Evolutionary conservation across 2,329 filamentous ascomycete genomes (phyloP).

Genomic region (Aspergillus persii): DNA sequence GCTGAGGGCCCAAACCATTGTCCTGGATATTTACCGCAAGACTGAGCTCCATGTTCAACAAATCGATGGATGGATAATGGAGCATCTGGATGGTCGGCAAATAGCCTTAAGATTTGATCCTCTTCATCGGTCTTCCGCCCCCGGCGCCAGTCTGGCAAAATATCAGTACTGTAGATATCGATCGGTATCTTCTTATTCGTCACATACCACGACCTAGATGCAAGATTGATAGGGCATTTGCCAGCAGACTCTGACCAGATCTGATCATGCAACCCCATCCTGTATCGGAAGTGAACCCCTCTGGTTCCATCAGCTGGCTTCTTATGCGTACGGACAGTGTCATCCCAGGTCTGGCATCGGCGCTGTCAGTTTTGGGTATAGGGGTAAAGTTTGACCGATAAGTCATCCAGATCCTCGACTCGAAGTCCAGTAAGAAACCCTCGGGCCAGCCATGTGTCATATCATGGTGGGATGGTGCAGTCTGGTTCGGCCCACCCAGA

Average conservation of each 20-base stretch:
- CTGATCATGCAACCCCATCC: slow-evolving; percentile 99
- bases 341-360: slow-evolving; percentile 67
- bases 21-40: slow-evolving; percentile 90
- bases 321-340: slow-evolving; percentile 83
- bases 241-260: slow-evolving; percentile 88
- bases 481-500: background rate
- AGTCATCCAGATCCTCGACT: slow-evolving; percentile 92
- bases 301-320: slow-evolving; percentile 72
- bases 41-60: slow-evolving; percentile 78
- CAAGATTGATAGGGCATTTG: slow-evolving; percentile 74
- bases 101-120: slow-evolving; percentile 70
- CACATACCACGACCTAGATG: slow-evolving; percentile 71
- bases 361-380: slow-evolving; percentile 76
- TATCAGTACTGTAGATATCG: slow-evolving; percentile 27
- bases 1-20: slow-evolving; percentile 99
- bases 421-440: slow-evolving; percentile 86
- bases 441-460: slow-evolving; percentile 68
- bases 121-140: slow-evolving; percentile 60
- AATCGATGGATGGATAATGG: slow-evolving; percentile 96
- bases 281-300: slow-evolving; percentile 85
- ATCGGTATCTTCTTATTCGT: background rate
- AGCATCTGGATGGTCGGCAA: slow-evolving; percentile 81
- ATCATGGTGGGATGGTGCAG: slow-evolving; percentile 3
- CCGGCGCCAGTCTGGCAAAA: slow-evolving; percentile 69
- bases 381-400: slow-evolving; percentile 83